Evolutionary conservation across 805 yeast species (phyloP).

Genomic region (Zygotorulaspora danielsina): DNA sequence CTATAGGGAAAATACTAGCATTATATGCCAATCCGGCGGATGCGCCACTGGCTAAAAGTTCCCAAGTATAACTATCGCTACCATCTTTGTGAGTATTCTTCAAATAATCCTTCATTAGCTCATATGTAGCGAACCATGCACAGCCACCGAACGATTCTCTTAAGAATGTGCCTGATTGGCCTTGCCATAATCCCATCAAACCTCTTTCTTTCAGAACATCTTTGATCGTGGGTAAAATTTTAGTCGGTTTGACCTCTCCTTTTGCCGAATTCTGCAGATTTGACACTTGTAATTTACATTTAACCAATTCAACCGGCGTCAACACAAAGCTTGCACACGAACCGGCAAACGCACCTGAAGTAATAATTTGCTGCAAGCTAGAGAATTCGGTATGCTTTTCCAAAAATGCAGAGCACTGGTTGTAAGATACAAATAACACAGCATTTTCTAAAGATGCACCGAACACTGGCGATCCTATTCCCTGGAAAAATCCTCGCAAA

Average conservation of each 20-base stretch:
- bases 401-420: conserved; percentile 41
- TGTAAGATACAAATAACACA: conserved; percentile 65
- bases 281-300: conserved; percentile 79
- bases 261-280: conserved; percentile 37
- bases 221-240: conserved; percentile 38
- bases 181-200: conserved; percentile 75
- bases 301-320: conserved; percentile 89
- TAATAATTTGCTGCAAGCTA: conserved; percentile 44
- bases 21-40: conserved; percentile 81
- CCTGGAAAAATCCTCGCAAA: conserved; percentile 65
- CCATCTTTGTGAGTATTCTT: conserved; percentile 26
- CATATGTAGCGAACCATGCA: conserved; percentile 92
- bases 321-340: conserved; percentile 74
- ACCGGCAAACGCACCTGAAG: conserved; percentile 81
- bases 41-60: conserved; percentile 74
- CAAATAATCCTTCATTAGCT: conserved; percentile 43
- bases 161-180: conserved; percentile 73
- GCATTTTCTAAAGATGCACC: conserved; percentile 94
- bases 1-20: conserved; percentile 78
- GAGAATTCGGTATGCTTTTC: conserved; percentile 30
- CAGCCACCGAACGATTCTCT: conserved; percentile 90
- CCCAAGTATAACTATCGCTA: conserved; percentile 41
- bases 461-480: conserved; percentile 73
- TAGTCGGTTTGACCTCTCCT: conserved; percentile 27
- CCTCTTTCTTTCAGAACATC: conserved; percentile 52